Percentiles rank a stretch among this genome's conserved stretches.
phyloP scores from a whole-genome alignment of 208 protist genomes.

The Strigomonas galati region DNA sequence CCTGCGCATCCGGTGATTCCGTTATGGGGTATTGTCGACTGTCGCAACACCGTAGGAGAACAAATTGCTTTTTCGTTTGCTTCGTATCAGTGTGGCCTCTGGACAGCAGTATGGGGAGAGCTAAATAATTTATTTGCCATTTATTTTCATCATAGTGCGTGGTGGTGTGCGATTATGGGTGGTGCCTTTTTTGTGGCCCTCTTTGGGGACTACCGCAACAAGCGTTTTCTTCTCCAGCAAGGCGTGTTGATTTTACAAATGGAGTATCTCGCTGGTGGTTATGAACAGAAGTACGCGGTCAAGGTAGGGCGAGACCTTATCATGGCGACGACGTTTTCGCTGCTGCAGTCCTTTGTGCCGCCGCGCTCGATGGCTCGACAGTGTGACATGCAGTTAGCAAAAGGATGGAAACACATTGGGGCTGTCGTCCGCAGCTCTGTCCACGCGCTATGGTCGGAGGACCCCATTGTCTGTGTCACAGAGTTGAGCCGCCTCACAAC shows the following conservation, averaged over 20 bases:
- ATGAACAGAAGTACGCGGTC: conserved; percentile 14
- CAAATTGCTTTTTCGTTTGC: conserved; percentile 32
- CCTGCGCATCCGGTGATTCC: conserved; percentile 20
- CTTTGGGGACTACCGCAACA: conserved; percentile 25
- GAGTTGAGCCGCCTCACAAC: conserved; percentile 29
- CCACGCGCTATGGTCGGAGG: conserved; percentile 45
- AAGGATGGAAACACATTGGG: conserved; percentile 26
- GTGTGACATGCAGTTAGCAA: conserved; percentile 30
- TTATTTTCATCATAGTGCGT: conserved; percentile 18
- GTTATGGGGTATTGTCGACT: conserved; percentile 26
- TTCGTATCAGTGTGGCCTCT: conserved; percentile 23
- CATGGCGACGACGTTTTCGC: conserved; percentile 31
- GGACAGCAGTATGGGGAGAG: conserved; percentile 25
- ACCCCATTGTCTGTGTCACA: conserved; percentile 37
- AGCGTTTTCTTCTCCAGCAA: conserved; percentile 21
- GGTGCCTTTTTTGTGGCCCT: conserved; percentile 29
- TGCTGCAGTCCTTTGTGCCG: conserved; percentile 31
- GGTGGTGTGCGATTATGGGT: conserved; percentile 39
- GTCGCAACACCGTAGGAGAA: conserved; percentile 38
- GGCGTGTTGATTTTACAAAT: conserved; percentile 35
- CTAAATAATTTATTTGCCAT: conserved; percentile 19
- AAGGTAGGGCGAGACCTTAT: conserved; percentile 43
- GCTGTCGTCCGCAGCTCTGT: conserved; percentile 26
- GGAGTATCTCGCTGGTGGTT: conserved; percentile 14
- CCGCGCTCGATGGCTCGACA: conserved; percentile 28